Evolutionary conservation across 495 filamentous ascomycete genomes (phyloP).

Genomic region (Lasiosphaeriaceae sp.): DNA sequence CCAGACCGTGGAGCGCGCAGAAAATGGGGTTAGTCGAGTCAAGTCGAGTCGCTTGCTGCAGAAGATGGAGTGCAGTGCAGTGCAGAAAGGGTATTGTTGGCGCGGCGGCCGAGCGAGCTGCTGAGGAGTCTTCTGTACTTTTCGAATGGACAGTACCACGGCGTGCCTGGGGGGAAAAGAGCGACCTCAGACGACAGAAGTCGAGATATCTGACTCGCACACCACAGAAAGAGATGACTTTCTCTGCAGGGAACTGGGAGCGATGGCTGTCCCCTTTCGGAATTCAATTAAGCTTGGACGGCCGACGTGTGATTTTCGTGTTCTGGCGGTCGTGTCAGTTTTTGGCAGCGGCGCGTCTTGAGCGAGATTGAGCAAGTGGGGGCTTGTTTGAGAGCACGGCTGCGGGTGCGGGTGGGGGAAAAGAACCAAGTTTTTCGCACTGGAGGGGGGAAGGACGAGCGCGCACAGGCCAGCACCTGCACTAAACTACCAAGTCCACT

Average conservation of each 20-base stretch:
- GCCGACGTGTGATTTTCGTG: conserved; percentile 32
- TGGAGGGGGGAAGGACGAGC: no score
- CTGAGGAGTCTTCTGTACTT: no score
- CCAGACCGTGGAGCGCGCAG: conserved; percentile 5
- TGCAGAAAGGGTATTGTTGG: conserved; percentile 7
- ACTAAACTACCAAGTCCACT: not conserved
- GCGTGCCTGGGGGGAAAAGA: no score
- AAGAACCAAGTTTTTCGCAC: conserved; percentile 3
- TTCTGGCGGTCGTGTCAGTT: conserved; percentile 21
- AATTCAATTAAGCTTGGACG: conserved; percentile 24
- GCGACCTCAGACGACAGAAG: not conserved
- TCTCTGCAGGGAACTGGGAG: not conserved
- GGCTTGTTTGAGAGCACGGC: not conserved
- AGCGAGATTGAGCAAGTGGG: conserved; percentile 13
- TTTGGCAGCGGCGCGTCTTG: conserved; percentile 5
- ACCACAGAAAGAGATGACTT: not conserved
- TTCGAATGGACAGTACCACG: no score
- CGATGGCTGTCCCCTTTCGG: conserved; percentile 10
- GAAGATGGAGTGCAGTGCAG: conserved; percentile 1
- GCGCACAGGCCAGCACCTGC: not conserved
- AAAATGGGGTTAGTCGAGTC: conserved; percentile 11
- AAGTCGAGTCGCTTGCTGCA: conserved; percentile 12
- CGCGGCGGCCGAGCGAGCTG: not conserved
- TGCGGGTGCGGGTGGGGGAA: not conserved
- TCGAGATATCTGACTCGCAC: conserved; percentile 1